Conservation (phyloP, 306 rosid genomes). For the Corylus americana region DNA sequence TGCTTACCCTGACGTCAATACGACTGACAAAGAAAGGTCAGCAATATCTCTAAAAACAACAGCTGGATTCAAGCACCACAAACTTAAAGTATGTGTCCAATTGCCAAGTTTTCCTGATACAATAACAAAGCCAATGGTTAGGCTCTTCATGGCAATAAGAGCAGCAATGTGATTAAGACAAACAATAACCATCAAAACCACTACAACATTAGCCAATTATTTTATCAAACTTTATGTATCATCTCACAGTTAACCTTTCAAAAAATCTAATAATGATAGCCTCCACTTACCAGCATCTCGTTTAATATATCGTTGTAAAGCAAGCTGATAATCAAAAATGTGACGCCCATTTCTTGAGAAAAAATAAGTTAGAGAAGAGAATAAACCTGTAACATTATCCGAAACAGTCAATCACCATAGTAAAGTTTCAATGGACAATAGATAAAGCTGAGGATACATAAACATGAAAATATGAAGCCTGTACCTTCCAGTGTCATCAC, state of each 20-base stretch:
- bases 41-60: slow-evolving; percentile 92
- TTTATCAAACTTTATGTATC: neutral
- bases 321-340: slow-evolving; percentile 86
- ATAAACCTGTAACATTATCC: slow-evolving; percentile 61
- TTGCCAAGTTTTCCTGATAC: slow-evolving; percentile 68
- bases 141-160: too few species aligned
- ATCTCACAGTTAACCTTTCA: neutral
- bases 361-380: slow-evolving; percentile 84
- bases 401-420: slow-evolving; percentile 26
- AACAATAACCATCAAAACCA: neutral
- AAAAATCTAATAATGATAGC: neutral
- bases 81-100: slow-evolving; percentile 81
- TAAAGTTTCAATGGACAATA: slow-evolving; percentile 20
- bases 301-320: slow-evolving; percentile 66
- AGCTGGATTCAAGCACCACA: slow-evolving; percentile 98
- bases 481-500: slow-evolving; percentile 84
- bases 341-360: slow-evolving; percentile 92
- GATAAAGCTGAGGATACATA: slow-evolving; percentile 15
- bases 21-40: slow-evolving; percentile 78
- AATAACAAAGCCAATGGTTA: slow-evolving; percentile 21
- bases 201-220: neutral
- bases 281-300: slow-evolving; percentile 66
- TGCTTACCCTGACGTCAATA: slow-evolving; percentile 89
- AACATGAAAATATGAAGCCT: slow-evolving; percentile 22
- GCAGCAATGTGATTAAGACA: neutral